These are phyloP conservation scores for Hypericum perforatum DNA, from an alignment of 345 rosid species.

Conservation along the genomic window DNA sequence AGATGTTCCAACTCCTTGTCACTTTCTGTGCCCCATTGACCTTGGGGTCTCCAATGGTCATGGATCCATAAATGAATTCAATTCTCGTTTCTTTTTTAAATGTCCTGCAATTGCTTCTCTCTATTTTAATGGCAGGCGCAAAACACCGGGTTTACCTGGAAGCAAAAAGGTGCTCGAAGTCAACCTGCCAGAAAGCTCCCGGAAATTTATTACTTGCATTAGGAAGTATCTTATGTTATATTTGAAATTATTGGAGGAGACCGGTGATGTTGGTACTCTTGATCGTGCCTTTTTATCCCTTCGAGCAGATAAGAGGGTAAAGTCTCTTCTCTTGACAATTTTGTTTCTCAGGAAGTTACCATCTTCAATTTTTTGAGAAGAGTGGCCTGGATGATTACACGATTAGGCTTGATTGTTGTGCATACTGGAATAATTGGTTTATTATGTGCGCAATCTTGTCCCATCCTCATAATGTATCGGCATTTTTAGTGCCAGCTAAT, in stretches of 20 bases:
- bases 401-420: too few relatives aligned
- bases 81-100: too few relatives aligned
- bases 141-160: slow-evolving; percentile 61
- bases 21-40: too few relatives aligned
- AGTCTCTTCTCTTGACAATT: slow-evolving; percentile 9
- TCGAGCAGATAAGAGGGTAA: slow-evolving; percentile 89
- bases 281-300: slow-evolving; percentile 84
- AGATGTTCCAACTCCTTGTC: too few relatives aligned
- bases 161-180: slow-evolving; percentile 87
- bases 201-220: slow-evolving; percentile 94
- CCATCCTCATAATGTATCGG: too few relatives aligned
- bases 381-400: background rate
- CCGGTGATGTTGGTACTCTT: slow-evolving; percentile 65
- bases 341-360: slow-evolving; percentile 1
- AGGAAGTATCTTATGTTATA: slow-evolving; percentile 81
- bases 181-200: slow-evolving; percentile 87
- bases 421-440: too few relatives aligned
- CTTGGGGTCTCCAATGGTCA: too few relatives aligned
- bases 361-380: slow-evolving; percentile 5
- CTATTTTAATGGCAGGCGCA: slow-evolving; percentile 48
- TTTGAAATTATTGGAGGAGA: slow-evolving; percentile 81
- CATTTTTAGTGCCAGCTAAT: too few relatives aligned
- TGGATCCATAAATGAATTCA: too few relatives aligned
- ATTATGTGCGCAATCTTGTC: too few relatives aligned
- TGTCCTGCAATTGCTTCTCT: background rate